Conservation (phyloP, 345 rosid species). For the Lepidium sativum region DNA sequence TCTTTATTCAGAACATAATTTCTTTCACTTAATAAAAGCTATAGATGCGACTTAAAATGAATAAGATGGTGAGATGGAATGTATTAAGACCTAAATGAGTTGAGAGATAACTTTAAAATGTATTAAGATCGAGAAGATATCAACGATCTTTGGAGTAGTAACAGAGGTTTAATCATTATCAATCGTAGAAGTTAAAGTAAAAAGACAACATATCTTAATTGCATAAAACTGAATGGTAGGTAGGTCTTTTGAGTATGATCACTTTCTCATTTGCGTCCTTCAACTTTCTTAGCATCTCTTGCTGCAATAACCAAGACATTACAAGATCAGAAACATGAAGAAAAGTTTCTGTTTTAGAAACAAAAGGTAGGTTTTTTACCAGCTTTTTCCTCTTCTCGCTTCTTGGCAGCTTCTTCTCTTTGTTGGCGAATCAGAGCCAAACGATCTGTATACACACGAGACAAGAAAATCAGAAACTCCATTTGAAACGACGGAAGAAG, state of each 20-base stretch:
- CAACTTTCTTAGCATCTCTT: slow-evolving; percentile 40
- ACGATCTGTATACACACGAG: slow-evolving; percentile 43
- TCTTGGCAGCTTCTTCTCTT: slow-evolving; percentile 67
- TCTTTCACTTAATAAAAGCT: too few relatives aligned
- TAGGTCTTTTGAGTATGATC: background rate
- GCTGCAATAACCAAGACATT: slow-evolving; percentile 26
- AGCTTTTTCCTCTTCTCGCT: slow-evolving; percentile 60
- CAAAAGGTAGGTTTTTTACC: slow-evolving; percentile 14
- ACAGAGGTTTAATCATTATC: slow-evolving; percentile 1
- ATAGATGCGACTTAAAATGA: too few relatives aligned
- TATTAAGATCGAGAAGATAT: slow-evolving; percentile 5
- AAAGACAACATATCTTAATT: slow-evolving; percentile 2
- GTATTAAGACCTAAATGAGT: too few relatives aligned
- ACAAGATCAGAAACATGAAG: background rate
- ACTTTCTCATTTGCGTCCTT: slow-evolving; percentile 39
- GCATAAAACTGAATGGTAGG: background rate
- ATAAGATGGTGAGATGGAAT: too few relatives aligned
- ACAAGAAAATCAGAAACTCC: background rate
- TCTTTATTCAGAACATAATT: too few relatives aligned
- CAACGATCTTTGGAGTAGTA: background rate
- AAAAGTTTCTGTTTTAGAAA: background rate
- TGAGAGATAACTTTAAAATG: slow-evolving; percentile 1
- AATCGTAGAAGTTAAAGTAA: slow-evolving; percentile 3
- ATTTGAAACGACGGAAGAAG: background rate
- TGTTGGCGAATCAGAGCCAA: slow-evolving; percentile 77